These are phyloP conservation scores for Colletotrichum lini DNA, from an alignment of 2,329 filamentous ascomycete genomes.

Conservation along the genomic window DNA sequence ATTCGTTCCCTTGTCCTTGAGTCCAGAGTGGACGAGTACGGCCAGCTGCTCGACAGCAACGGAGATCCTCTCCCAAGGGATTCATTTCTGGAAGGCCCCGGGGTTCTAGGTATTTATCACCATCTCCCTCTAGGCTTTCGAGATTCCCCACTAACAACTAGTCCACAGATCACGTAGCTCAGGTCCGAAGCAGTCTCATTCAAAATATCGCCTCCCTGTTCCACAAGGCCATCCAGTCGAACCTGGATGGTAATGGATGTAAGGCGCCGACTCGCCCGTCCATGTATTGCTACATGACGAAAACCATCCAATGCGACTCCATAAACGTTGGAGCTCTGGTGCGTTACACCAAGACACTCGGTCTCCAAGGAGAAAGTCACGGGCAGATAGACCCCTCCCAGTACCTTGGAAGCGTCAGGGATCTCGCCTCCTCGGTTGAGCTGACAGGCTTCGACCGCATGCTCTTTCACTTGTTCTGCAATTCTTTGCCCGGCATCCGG, in stretches of 20 bases:
- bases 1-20: background rate
- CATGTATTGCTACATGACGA: background rate
- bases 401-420: background rate
- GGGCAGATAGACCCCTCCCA: background rate
- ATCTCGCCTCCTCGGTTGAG: background rate
- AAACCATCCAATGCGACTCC: background rate
- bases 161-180: background rate
- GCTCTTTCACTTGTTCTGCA: background rate
- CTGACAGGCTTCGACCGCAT: rapidly evolving
- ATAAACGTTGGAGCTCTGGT: background rate
- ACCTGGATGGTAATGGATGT: background rate
- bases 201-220: background rate
- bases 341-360: background rate
- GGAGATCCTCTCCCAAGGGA: background rate
- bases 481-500: background rate
- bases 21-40: background rate
- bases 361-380: background rate
- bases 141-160: background rate
- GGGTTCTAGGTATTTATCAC: background rate
- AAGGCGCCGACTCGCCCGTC: rapidly evolving
- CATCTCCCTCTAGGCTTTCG: rapidly evolving
- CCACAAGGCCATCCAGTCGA: background rate
- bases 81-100: background rate
- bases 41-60: background rate
- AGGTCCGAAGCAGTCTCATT: background rate